Conservation (phyloP, 768 basidiomycete species). For the Serpula lacrymans region DNA sequence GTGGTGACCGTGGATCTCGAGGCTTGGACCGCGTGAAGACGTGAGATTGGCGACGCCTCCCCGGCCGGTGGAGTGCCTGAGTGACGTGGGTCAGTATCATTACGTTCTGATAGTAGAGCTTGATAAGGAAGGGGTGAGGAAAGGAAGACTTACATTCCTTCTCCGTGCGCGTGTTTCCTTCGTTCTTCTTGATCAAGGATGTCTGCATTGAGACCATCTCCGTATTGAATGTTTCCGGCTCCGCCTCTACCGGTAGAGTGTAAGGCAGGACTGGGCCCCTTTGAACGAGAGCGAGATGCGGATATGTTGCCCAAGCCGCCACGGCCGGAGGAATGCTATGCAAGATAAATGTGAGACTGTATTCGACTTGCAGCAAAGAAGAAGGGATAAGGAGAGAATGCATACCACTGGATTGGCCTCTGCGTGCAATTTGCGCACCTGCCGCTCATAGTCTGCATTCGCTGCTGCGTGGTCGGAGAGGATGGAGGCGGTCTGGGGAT, state of each 20-base stretch:
- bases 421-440: conserved; percentile 21
- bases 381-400: no score
- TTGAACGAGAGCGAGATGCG: conserved; percentile 47
- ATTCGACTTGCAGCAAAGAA: neutral
- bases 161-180: conserved; percentile 24
- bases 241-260: conserved; percentile 65
- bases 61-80: conserved; percentile 64
- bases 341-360: conserved; percentile 5
- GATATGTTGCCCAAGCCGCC: conserved; percentile 65
- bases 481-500: conserved; percentile 22
- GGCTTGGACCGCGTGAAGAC: conserved; percentile 28
- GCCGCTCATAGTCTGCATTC: conserved; percentile 22
- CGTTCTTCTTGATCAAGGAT: conserved; percentile 33
- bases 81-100: neutral
- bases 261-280: conserved; percentile 29
- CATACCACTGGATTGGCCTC: conserved; percentile 34
- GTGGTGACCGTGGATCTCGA: conserved; percentile 30
- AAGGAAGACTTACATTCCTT: conserved; percentile 39
- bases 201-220: conserved; percentile 17
- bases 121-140: neutral
- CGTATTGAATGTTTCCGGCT: conserved; percentile 50
- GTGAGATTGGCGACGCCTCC: conserved; percentile 67
- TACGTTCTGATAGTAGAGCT: conserved; percentile 5
- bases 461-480: conserved; percentile 20
- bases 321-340: conserved; percentile 56